A percentile compares a stretch with the other conserved stretches of the same genome.
Evolutionary conservation across 495 filamentous ascomycete species (phyloP).

Genomic region (Tuber indicum): DNA sequence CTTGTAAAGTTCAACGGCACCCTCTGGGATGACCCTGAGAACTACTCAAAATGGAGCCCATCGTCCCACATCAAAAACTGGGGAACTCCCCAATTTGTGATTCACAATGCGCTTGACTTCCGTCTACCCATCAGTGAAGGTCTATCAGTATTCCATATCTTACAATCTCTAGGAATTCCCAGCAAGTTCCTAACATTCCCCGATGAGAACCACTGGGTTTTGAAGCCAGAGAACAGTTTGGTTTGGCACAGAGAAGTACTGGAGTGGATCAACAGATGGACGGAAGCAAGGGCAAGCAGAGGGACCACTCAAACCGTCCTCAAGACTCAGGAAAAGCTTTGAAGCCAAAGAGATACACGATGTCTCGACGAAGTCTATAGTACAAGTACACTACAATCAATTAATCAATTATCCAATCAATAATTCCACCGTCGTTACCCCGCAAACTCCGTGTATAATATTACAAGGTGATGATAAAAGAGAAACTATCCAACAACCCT

Average conservation of each 20-base stretch:
- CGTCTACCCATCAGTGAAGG: conserved; percentile 77
- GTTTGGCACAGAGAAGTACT: conserved; percentile 87
- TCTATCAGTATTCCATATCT: conserved; percentile 76
- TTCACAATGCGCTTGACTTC: conserved; percentile 90
- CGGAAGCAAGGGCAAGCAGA: background rate
- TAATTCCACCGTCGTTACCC: background rate
- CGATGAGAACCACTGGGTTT: conserved; percentile 76
- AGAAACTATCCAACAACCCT: conserved; percentile 50
- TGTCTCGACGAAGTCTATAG: background rate
- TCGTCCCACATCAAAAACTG: conserved; percentile 61
- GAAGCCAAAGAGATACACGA: background rate
- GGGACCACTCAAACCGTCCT: background rate
- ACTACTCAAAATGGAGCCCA: conserved; percentile 80
- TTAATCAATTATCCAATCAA: background rate
- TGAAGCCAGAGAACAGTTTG: conserved; percentile 84
- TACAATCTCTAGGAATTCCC: conserved; percentile 66
- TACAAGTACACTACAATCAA: background rate
- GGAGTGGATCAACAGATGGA: conserved; percentile 76
- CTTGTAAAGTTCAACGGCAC: conserved; percentile 57
- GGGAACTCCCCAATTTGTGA: conserved; percentile 75
- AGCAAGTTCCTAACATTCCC: conserved; percentile 77
- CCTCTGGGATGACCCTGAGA: conserved; percentile 64
- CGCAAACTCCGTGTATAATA: background rate
- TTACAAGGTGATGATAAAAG: background rate
- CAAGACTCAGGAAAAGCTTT: background rate